Evolutionary conservation across 2,329 filamentous ascomycete genomes (phyloP), one percentile per base, ranked within the genome.

Genomic region (Fusarium miscanthi): DNA sequence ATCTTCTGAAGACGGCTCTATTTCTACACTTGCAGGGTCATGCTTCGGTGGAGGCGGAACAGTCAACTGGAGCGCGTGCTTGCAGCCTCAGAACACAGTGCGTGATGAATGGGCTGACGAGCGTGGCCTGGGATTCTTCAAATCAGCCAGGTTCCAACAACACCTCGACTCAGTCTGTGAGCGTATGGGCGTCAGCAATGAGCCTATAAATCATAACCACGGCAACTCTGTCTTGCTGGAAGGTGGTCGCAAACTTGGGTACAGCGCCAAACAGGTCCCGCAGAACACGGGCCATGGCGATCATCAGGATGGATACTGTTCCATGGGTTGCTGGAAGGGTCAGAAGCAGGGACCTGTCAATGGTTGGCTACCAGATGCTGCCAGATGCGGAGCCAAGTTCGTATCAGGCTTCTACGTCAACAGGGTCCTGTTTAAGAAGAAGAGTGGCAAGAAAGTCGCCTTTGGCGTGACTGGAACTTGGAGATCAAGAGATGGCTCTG

Each of bases 31-130:
- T 13, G 58, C 58, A 23, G 58, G 58, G 0, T 56, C 58, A 19
- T 60, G 58, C 19, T 60, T 60, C 19, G 58, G 58, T 2, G 58
- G 58, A 30, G 58, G 58, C 9, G 58, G 58, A 37, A 60, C 58
- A 10, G 48, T 60, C 30, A 60, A 60, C 30, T 60, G 58, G 58
- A 60, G 58, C 30, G 58, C 58, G 2, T 35, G 30, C 2, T 19
- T 60, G 8, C 58, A 60, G 21, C 19, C 12, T 2, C 58, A 43
- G 12, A 60, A 60, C 19, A 60, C 9, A 16, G 58, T 60, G 14
- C 58, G 58, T 2, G 58, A 60, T 43, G 58, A 60, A 8, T 60
- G 58, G 58, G 48, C 58, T 16, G 37, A 60, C 23, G 11, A 54
- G 5, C 30, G 48, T 23, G 58, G 58, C 5, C 58, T 60, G 14